Percentiles rank a stretch among this genome's conserved stretches.
Conservation (phyloP, 164 flowering plant species). For the Aristolochia fimbriata region DNA sequence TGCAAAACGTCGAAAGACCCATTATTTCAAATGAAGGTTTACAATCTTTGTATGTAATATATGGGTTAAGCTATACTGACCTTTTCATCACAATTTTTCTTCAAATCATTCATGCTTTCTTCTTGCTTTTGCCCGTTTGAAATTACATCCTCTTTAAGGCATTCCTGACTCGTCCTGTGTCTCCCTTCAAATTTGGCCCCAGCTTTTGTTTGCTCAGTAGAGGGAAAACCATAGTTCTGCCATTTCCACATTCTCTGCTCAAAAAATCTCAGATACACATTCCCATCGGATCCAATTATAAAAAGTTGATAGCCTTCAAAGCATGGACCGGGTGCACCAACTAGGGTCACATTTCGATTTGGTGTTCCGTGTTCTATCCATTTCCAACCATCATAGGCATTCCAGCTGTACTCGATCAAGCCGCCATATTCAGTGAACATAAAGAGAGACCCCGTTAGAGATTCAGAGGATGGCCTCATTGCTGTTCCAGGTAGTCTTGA, state of each 20-base stretch:
- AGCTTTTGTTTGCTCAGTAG: conserved; percentile 6
- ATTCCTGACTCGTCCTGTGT: conserved; percentile 1
- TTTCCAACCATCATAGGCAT: conserved; percentile 60
- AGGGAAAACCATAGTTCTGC: conserved; percentile 57
- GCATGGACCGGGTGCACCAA: conserved; percentile 69
- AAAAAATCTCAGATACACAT: conserved; percentile 57
- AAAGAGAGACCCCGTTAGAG: conserved; percentile 65
- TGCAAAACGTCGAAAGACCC: conserved; percentile 14
- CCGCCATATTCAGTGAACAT: conserved; percentile 71
- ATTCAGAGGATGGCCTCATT: conserved; percentile 37
- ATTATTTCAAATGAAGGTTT: no score
- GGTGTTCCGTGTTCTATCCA: conserved; percentile 94
- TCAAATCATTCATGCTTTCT: conserved; percentile 7
- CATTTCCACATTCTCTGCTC: conserved; percentile 63
- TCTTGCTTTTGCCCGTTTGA: background rate
- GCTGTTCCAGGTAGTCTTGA: conserved; percentile 60
- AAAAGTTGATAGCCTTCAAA: conserved; percentile 53
- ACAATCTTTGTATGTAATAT: background rate
- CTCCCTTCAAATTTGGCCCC: conserved; percentile 6
- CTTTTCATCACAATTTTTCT: conserved; percentile 49
- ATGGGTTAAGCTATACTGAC: conserved; percentile 22
- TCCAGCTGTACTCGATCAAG: conserved; percentile 74
- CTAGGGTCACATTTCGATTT: conserved; percentile 36
- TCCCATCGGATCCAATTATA: conserved; percentile 73
- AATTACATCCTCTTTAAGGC: background rate